Conservation (phyloP, 768 basidiomycete species). For the Neoboletus subvelutipes region DNA sequence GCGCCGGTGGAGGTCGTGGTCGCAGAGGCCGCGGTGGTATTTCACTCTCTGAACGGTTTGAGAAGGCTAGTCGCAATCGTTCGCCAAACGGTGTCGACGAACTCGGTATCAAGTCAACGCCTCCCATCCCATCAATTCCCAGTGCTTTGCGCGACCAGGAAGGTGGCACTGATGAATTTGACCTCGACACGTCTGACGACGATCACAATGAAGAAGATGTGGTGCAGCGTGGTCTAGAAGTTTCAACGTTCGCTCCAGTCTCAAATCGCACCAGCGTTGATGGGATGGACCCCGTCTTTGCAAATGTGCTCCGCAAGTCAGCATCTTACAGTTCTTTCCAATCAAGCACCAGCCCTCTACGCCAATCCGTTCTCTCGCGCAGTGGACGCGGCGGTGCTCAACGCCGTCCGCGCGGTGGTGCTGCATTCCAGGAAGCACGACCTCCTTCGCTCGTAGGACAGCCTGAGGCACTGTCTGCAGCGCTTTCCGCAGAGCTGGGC, state of each 20-base stretch:
- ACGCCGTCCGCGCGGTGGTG: slow-evolving; percentile 62
- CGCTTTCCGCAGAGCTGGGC: slow-evolving; percentile 65
- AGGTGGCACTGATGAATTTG: slow-evolving; percentile 16
- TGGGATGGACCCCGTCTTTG: slow-evolving; percentile 86
- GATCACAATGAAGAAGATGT: slow-evolving; percentile 27
- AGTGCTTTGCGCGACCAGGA: slow-evolving; percentile 29
- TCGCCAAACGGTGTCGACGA: slow-evolving; percentile 42
- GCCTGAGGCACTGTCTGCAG: slow-evolving; percentile 71
- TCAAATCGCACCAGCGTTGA: slow-evolving; percentile 75
- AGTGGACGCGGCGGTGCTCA: slow-evolving; percentile 48
- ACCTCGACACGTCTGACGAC: slow-evolving; percentile 25
- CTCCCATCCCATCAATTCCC: slow-evolving; percentile 36
- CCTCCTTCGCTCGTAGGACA: slow-evolving; percentile 70
- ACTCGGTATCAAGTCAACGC: slow-evolving; percentile 16
- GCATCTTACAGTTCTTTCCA: slow-evolving; percentile 41
- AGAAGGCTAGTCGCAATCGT: slow-evolving; percentile 53
- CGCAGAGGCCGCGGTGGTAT: slow-evolving; percentile 52
- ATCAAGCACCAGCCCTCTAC: slow-evolving; percentile 57
- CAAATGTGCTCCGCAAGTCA: slow-evolving; percentile 68
- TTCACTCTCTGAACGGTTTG: slow-evolving; percentile 62
- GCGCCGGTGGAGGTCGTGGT: slow-evolving; percentile 42
- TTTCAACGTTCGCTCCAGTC: slow-evolving; percentile 37
- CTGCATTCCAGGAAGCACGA: slow-evolving; percentile 66
- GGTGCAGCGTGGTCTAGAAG: slow-evolving; percentile 26
- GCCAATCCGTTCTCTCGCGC: slow-evolving; percentile 54